Base-by-base conservation (phyloP, 2,329 filamentous ascomycete species). In the Lecanoromycetidae sp. region DNA sequence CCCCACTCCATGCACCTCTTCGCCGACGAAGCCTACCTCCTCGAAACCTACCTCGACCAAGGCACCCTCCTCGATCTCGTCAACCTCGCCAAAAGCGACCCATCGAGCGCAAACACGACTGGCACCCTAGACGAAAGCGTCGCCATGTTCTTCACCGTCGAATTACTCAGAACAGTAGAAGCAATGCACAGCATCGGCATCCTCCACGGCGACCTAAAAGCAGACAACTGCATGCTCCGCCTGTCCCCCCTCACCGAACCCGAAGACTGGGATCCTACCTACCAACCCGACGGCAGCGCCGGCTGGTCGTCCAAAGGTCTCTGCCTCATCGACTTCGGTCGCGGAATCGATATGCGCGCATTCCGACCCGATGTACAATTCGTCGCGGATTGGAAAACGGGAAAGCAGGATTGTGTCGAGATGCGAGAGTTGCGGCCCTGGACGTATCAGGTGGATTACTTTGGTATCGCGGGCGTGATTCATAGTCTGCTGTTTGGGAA, bases 381-480 rank as follows among this genome's bases (percentile, higher is more conserved):
- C 70, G 79, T 96, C 50, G 91, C 90, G 0, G 91, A 98, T 66
- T 98, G 91, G 91, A 84, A 91, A 64, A 87, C 86, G 0, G 78
- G 77, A 13, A 75, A 83, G 20, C 82, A 87, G 44, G 91, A 98
- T 65, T 98, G 91, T 64, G 82, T 85, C 15, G 91, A 98, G 71
- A 94, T 96, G 77, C 82, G 88, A 38, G 90, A 98, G 66, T 77
- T 87, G 48, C 76, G 90, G 1, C 87, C 88, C 0, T 98, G 91
- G 91, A 96, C 90, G 1, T 95, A 87, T 70, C 91, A 98, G 63
- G 86, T 95, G 55, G 91, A 98, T 68, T 93, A 96, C 58, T 86
- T 94, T 63, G 91, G 91, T 10, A 74, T 95, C 0, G 91, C 91
- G 0, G 87, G 87, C 4, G 84, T 86, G 20, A 71, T 96, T 4